Evolutionary conservation across 208 protist genomes (phyloP).

Genomic region (Naegleria gruberi): DNA sequence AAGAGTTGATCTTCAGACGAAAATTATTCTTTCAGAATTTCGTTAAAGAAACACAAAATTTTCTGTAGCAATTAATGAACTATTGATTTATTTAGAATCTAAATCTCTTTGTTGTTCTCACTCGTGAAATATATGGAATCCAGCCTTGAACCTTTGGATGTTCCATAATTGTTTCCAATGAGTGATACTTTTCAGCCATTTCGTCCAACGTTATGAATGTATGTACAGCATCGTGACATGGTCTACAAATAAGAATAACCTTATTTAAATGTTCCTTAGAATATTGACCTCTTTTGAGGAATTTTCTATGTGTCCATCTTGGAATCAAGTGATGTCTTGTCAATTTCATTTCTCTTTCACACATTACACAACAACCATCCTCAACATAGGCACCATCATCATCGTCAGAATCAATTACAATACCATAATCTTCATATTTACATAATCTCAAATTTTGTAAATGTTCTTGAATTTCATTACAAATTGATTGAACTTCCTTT

Average conservation of each 20-base stretch:
- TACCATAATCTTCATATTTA: background rate
- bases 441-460: background rate
- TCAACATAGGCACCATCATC: background rate
- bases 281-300: background rate
- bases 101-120: background rate
- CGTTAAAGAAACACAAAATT: too few relatives aligned
- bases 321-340: constrained; percentile 29
- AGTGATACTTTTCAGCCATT: constrained; percentile 19
- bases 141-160: constrained; percentile 18
- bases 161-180: background rate
- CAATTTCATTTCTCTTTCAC: constrained; percentile 26
- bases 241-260: constrained; percentile 23
- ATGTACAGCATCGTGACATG: constrained; percentile 25
- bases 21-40: too few relatives aligned
- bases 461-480: background rate
- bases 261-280: background rate
- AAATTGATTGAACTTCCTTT: background rate
- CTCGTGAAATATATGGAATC: constrained; percentile 15
- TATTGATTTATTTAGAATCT: background rate
- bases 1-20: too few relatives aligned
- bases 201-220: constrained; percentile 1
- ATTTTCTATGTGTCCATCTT: background rate
- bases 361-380: constrained; percentile 25
- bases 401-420: background rate
- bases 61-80: too few relatives aligned